A percentile compares a stretch with the other conserved stretches of the same genome.
Evolutionary conservation across 495 filamentous ascomycete genomes (phyloP).

Genomic region (Copromyces sp.): DNA sequence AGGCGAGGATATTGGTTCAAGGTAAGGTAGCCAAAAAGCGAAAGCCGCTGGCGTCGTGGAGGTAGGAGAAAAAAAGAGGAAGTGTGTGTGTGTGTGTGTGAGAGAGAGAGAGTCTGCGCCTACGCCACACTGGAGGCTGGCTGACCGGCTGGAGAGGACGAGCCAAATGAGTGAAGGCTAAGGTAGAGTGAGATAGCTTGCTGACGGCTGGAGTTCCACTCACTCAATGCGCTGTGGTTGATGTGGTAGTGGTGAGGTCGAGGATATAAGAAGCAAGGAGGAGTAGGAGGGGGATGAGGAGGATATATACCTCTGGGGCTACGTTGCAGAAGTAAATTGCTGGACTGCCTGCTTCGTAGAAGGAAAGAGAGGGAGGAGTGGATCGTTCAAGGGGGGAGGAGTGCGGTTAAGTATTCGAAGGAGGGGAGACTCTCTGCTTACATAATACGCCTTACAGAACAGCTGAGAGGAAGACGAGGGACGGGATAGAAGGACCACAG

Average conservation of each 20-base stretch:
- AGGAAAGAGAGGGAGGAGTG: background rate
- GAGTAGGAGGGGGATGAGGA: background rate
- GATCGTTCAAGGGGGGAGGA: background rate
- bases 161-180: background rate
- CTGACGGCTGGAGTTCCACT: background rate
- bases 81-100: background rate
- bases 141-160: background rate
- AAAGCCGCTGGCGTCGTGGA: background rate
- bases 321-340: background rate
- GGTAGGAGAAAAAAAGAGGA: background rate
- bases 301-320: background rate
- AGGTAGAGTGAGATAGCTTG: background rate
- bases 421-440: background rate
- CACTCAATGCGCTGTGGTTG: background rate
- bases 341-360: background rate
- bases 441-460: background rate
- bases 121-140: background rate
- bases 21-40: background rate
- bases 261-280: background rate
- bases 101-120: background rate
- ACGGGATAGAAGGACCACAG: background rate
- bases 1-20: background rate
- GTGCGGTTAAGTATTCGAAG: background rate
- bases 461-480: background rate
- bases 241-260: background rate